Evolutionary conservation across 192 early-diverging fungal species (phyloP), one percentile per base, ranked within the genome.

Genomic region (Backusella circina): DNA sequence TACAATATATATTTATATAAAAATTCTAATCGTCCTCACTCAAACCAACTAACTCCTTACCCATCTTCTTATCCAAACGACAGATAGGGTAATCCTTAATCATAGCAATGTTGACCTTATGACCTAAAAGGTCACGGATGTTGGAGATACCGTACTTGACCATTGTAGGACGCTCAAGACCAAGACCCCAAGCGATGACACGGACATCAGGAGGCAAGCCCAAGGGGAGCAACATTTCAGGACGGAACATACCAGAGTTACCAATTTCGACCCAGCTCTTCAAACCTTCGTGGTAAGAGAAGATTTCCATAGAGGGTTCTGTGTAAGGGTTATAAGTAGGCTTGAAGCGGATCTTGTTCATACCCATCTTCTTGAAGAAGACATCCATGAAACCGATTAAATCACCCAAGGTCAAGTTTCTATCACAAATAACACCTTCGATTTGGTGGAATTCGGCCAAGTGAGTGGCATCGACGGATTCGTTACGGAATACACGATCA

Each of bases 241-340:
- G 98, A 39, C 98, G 95, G 93, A 99, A 99, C 96, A 99, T 98
- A 69, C 98, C 98, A 28, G 92, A 94, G 91, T 99, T 99, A 67
- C 98, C 97, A 64, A 98, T 92, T 85, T 98, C 96, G 37, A 98
- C 93, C 94, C 95, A 98, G 79, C 91, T 90, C 65, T 90, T 86
- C 74, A 97, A 86, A 68, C 88, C 91, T 78, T 76, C 90, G 80
- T 98, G 97, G 88, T 93, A 99, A 51, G 96, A 93, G 85, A 99
- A 99, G 77, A 99, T 98, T 81, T 99, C 98, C 96, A 99, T 95
- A 76, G 91, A 94, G 38, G 98, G 98, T 83, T 99, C 98, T 50
- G 98, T 99, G 90, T 99, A 99, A 65, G 98, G 98, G 84, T 99
- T 99, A 87, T 97, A 99, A 4, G 98, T 95, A 67, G 98, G 98